phyloP scores from a whole-genome alignment of 805 yeast genomes.

The Pichia kluyveri region DNA sequence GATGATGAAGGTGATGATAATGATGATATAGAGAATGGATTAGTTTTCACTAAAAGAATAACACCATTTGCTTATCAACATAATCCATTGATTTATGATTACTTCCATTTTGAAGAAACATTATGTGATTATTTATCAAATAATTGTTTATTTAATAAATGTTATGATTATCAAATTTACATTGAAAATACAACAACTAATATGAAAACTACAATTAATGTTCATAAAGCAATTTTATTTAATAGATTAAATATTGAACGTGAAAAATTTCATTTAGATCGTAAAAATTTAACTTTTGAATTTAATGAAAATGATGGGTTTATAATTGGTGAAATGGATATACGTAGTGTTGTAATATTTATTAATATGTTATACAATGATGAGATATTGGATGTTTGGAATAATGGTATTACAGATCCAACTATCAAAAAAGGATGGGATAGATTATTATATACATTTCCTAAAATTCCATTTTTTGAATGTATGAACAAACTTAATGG shows the following conservation, averaged over 20 bases:
- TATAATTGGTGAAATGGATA: conserved; percentile 19
- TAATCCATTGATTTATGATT: not conserved
- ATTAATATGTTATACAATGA: conserved; percentile 46
- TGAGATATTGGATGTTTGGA: conserved; percentile 37
- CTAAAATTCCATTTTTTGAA: not conserved
- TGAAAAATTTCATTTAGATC: conserved; percentile 4
- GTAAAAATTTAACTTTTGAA: conserved; percentile 10
- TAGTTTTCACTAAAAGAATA: not conserved
- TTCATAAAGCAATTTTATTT: conserved; percentile 7
- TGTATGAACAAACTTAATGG: not conserved
- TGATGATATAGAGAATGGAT: not conserved
- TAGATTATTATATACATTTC: conserved; percentile 7
- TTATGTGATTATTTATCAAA: not conserved
- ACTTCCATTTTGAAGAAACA: not conserved
- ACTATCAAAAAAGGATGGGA: conserved; percentile 8
- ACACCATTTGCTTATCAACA: not conserved
- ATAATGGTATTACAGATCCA: conserved; percentile 8
- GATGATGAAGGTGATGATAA: not conserved
- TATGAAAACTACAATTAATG: conserved; percentile 5
- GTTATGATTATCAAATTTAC: conserved; percentile 9
- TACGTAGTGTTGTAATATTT: conserved; percentile 29
- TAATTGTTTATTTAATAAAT: conserved; percentile 4
- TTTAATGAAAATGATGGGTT: not conserved
- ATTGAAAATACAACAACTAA: not conserved
- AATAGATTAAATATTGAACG: conserved; percentile 4